phyloP scores from a whole-genome alignment of 1,284 basidiomycete species.

The Ganoderma lingzhi region DNA sequence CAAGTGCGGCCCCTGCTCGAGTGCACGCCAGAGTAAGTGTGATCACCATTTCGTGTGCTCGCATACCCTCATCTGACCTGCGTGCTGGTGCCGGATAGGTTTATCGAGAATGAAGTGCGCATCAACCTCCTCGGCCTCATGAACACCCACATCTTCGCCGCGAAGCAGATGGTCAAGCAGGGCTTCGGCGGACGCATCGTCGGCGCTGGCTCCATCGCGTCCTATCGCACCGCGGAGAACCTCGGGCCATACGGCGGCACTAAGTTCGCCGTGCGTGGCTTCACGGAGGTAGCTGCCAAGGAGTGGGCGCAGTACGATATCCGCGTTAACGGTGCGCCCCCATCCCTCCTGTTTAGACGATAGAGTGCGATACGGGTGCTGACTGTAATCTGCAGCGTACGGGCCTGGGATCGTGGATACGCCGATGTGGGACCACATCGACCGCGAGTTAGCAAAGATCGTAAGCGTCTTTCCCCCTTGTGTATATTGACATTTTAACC shows the following conservation, averaged over 20 bases:
- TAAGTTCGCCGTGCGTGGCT: conserved; percentile 52
- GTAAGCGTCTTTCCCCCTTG: conserved; percentile 28
- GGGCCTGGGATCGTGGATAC: conserved; percentile 47
- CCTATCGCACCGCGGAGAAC: conserved; percentile 45
- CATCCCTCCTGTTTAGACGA: background rate
- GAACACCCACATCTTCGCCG: conserved; percentile 48
- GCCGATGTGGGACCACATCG: conserved; percentile 48
- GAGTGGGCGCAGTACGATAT: conserved; percentile 46
- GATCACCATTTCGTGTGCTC: background rate
- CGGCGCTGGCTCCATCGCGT: conserved; percentile 45
- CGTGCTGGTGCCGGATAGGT: conserved; percentile 29
- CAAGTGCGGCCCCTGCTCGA: conserved; percentile 43
- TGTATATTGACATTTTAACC: background rate
- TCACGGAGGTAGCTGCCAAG: conserved; percentile 49
- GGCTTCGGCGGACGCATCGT: conserved; percentile 50
- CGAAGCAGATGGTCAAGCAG: conserved; percentile 53
- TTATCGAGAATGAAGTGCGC: conserved; percentile 45
- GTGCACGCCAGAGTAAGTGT: conserved; percentile 42
- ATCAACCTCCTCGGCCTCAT: conserved; percentile 45
- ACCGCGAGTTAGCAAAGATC: conserved; percentile 43
- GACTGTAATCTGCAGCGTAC: conserved; percentile 35
- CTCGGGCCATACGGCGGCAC: conserved; percentile 46
- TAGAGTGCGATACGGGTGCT: background rate
- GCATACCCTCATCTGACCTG: background rate
- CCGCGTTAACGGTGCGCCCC: conserved; percentile 42